These are phyloP conservation scores for Pythium scleroteichum DNA, from an alignment of 352 stramenopile genomes.

Conservation along the genomic window DNA sequence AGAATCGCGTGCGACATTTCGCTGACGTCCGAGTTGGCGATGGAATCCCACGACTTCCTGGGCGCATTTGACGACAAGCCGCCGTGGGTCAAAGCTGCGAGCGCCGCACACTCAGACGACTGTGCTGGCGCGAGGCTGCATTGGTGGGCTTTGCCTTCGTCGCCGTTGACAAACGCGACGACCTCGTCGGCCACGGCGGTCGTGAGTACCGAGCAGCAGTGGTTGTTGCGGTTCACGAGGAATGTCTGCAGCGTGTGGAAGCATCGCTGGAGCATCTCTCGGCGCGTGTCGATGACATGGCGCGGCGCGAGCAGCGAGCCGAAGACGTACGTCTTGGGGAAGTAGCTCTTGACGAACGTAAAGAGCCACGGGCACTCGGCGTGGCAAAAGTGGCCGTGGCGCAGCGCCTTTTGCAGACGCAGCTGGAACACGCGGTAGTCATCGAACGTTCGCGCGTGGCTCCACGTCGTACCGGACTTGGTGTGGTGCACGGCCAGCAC, in stretches of 20 bases:
- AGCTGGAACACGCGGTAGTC: slow-evolving; percentile 38
- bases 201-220: slow-evolving; percentile 27
- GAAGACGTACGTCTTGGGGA: slow-evolving; percentile 20
- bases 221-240: slow-evolving; percentile 21
- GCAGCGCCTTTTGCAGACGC: slow-evolving; percentile 17
- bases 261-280: slow-evolving; percentile 18
- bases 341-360: slow-evolving; percentile 33
- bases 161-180: slow-evolving; percentile 26
- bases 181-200: slow-evolving; percentile 18
- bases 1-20: neutral
- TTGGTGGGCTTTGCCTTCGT: slow-evolving; percentile 12
- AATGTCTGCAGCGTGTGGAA: slow-evolving; percentile 27
- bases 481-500: slow-evolving; percentile 59
- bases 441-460: slow-evolving; percentile 30
- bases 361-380: slow-evolving; percentile 35
- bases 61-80: neutral
- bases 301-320: slow-evolving; percentile 7
- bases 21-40: neutral
- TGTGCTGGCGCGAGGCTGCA: neutral
- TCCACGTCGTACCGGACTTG: slow-evolving; percentile 33
- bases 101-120: neutral
- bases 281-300: slow-evolving; percentile 17
- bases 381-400: slow-evolving; percentile 28
- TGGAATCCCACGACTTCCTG: slow-evolving; percentile 13
- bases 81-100: neutral